Base-by-base conservation (phyloP, 2,329 filamentous ascomycete species). In the Epichloe coenophiala region DNA sequence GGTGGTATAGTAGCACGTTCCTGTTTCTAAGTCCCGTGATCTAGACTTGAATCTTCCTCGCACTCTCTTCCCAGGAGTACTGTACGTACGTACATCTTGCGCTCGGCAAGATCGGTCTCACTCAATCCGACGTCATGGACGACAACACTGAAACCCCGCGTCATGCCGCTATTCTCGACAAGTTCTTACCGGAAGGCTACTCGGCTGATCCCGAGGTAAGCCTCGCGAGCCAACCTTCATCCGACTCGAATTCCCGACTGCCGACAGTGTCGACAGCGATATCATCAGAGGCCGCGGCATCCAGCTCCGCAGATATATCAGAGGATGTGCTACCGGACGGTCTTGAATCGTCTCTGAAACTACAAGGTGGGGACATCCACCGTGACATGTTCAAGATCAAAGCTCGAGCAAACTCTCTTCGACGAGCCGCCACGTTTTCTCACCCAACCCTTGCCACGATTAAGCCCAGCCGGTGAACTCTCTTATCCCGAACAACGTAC, bases 361-460 rank as follows among this genome's bases (percentile, higher is more conserved):
- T 89, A 3, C 84, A 85, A 60, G 86, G 86, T 48, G 86, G 86
- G 40, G 86, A 90, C 59, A 83, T 90, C 21, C 85, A 89, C 62
- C 81, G 86, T 36, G 83, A 87, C 59, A 76, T 90, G 36, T 90
- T 86, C 74, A 84, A 80, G 61, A 81, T 88, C 58, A 80, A 83
- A 54, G 79, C 81, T 15, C 72, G 79, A 39, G 67, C 65, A 33
- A 63, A 60, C 63, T 64, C 75, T 60, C 58, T 68, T 65, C 63
- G 78, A 59, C 76, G 85, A 54, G 73, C 85, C 15, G 76, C 76
- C 49, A 88, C 84, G 0, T 88, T 88, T 59, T 82, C 84, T 46
- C 70, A 78, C 56, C 56, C 70, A 74, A 1, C 63, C 65, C 1
- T 62, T 61, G 17, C 63, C 65, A 11, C 61, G 58, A 4, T 58